Base-by-base conservation (phyloP, 2,329 filamentous ascomycete genomes). In the Coleophoma cylindrospora region DNA sequence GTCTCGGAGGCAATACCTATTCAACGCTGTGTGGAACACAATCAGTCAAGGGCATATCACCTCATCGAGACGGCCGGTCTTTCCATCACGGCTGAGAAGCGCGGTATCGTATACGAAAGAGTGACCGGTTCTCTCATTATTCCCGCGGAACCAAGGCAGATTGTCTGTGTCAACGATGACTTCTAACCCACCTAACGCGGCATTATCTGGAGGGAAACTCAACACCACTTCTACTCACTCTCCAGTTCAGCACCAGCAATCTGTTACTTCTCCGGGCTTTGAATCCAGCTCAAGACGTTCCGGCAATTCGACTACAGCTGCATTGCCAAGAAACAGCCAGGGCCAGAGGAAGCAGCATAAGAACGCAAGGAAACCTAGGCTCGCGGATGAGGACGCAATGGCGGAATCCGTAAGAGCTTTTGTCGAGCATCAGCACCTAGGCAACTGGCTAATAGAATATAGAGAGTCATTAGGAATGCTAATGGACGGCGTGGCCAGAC, bases 401-500 rank as follows among this genome's bases (percentile, higher is more conserved):
- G 90, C 84, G 57, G 91, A 96, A 74, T 76, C 79, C 60, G 80
- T 91, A 72, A 68, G 81, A 76, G 37, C n/a, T 22, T 17, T 33
- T 44, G 40, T 48, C 40, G 43, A 27, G 32, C 33, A 38, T 51
- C 14, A 21, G 27, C 36, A 15, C 19, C 13, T 17, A n/a, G 36
- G 8, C 21, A 19, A 19, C 34, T 44, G 47, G 50, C 58, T 59
- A 48, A 57, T 50, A 40, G 10, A 34, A 13, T 27, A 14, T 45
- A 59, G 57, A 51, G 53, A 47, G 58, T 61, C 79, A 80, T 75
- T 75, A 70, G 78, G 75, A 70, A 86, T 84, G 79, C 79, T 53
- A 83, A 73, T 60, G 83, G 83, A 61, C 86, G 94, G 52, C 89
- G 94, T 62, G 94, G 94, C 48, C 92, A 96, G 70, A 96, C 91